A percentile compares a stretch with the other conserved stretches of the same genome.
These are phyloP conservation scores for Xylaria longipes DNA, from an alignment of 495 filamentous ascomycete genomes.

Conservation along the genomic window DNA sequence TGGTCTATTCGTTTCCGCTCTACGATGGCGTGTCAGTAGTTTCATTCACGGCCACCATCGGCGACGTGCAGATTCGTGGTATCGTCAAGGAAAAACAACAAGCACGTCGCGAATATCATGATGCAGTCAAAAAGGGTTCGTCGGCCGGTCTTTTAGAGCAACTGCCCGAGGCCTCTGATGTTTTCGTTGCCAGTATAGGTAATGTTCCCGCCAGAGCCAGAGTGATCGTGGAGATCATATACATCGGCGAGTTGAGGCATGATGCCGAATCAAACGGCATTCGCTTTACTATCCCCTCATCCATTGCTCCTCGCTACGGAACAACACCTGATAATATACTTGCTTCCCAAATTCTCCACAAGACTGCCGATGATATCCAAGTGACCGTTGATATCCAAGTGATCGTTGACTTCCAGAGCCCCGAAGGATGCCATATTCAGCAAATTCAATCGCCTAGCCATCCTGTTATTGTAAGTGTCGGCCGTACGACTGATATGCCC, in stretches of 20 bases:
- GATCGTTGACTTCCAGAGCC: slow-evolving; percentile 65
- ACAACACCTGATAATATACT: slow-evolving; percentile 42
- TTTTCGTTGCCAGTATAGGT: slow-evolving; percentile 68
- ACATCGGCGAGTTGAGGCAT: slow-evolving; percentile 71
- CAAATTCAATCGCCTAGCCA: slow-evolving; percentile 70
- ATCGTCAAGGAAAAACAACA: slow-evolving; percentile 66
- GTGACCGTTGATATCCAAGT: slow-evolving; percentile 68
- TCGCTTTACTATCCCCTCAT: slow-evolving; percentile 68
- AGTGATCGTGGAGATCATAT: slow-evolving; percentile 65
- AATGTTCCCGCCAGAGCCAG: slow-evolving; percentile 63
- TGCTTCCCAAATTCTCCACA: slow-evolving; percentile 14
- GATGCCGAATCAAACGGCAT: slow-evolving; percentile 67
- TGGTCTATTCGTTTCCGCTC: slow-evolving; percentile 70
- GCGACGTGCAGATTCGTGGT: slow-evolving; percentile 57
- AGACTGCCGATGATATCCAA: slow-evolving; percentile 45
- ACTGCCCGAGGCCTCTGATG: slow-evolving; percentile 61
- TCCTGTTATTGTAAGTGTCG: slow-evolving; percentile 67
- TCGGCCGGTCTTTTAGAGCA: slow-evolving; percentile 69
- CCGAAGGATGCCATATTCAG: slow-evolving; percentile 60
- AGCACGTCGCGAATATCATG: slow-evolving; percentile 60
- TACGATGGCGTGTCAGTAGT: slow-evolving; percentile 72
- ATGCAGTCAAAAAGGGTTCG: slow-evolving; percentile 61
- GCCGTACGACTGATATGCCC: slow-evolving; percentile 56
- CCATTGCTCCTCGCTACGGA: slow-evolving; percentile 69
- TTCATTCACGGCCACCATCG: slow-evolving; percentile 63